phyloP scores from a whole-genome alignment of 345 rosid genomes.

The Noccaea bulbosa region DNA sequence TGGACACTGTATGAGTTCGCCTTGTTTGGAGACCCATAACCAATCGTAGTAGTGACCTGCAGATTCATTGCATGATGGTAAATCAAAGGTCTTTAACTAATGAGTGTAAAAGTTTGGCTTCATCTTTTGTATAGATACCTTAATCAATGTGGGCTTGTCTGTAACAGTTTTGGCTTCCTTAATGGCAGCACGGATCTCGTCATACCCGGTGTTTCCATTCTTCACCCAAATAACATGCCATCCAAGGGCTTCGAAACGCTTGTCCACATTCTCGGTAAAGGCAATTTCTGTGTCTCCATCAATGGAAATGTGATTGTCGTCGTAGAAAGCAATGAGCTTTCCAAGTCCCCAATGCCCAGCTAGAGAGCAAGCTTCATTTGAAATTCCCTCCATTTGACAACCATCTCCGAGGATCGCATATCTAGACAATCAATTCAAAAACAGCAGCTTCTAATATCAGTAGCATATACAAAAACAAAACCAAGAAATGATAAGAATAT shows the following conservation, averaged over 20 bases:
- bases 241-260: constrained; percentile 95
- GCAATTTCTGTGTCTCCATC: constrained; percentile 99
- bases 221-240: constrained; percentile 99
- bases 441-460: constrained; percentile 6
- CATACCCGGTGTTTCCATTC: constrained; percentile 98
- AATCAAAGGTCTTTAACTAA: constrained; percentile 14
- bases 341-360: constrained; percentile 99
- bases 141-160: constrained; percentile 90
- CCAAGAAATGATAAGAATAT: constrained; percentile 10
- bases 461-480: neutral
- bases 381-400: constrained; percentile 97
- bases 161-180: constrained; percentile 96
- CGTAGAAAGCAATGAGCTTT: constrained; percentile 95
- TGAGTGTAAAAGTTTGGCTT: neutral
- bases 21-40: constrained; percentile 98
- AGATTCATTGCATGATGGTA: constrained; percentile 11
- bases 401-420: constrained; percentile 91
- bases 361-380: constrained; percentile 91
- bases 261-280: constrained; percentile 83
- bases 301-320: constrained; percentile 98
- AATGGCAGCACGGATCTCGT: constrained; percentile 98
- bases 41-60: constrained; percentile 92
- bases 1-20: constrained; percentile 94
- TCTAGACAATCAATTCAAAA: constrained; percentile 45
- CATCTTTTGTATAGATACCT: constrained; percentile 47